phyloP scores from a whole-genome alignment of 805 yeast genomes.

The Novakomyces olei region DNA sequence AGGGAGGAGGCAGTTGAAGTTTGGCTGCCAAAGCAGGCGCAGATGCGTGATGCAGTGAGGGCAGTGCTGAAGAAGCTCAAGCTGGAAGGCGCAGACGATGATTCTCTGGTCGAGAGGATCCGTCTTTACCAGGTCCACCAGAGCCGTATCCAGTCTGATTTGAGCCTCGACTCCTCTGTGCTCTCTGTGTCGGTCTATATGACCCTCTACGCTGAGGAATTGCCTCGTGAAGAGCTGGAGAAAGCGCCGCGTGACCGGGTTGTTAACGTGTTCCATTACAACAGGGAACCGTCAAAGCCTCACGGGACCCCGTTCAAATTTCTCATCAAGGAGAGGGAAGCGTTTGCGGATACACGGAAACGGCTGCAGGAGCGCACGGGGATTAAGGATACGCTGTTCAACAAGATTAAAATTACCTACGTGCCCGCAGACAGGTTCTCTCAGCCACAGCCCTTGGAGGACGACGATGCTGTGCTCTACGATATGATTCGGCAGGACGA shows the following conservation, averaged over 20 bases:
- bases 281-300: slow-evolving; percentile 36
- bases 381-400: slow-evolving; percentile 45
- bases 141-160: slow-evolving; percentile 5
- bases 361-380: slow-evolving; percentile 55
- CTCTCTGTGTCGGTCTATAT: slow-evolving; percentile 17
- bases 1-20: slow-evolving; percentile 49
- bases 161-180: slow-evolving; percentile 4
- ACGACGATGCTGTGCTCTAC: slow-evolving; percentile 26
- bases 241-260: slow-evolving; percentile 13
- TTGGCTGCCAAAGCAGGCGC: slow-evolving; percentile 40
- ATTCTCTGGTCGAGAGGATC: slow-evolving; percentile 16
- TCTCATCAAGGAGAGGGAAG: slow-evolving; percentile 45
- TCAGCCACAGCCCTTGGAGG: slow-evolving; percentile 19
- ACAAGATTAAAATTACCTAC: slow-evolving; percentile 46
- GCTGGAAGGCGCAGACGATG: slow-evolving; percentile 16
- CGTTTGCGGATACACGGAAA: slow-evolving; percentile 34
- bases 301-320: slow-evolving; percentile 82
- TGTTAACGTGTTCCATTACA: slow-evolving; percentile 54
- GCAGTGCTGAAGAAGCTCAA: slow-evolving; percentile 33
- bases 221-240: slow-evolving; percentile 14
- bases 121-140: slow-evolving; percentile 8
- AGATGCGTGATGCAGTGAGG: slow-evolving; percentile 31
- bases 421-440: no score
- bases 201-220: slow-evolving; percentile 21
- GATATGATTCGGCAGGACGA: slow-evolving; percentile 28